Evolutionary conservation across 2,329 filamentous ascomycete species (phyloP), one percentile per base, ranked within the genome.

Genomic region (Diaporthe ilicicola): DNA sequence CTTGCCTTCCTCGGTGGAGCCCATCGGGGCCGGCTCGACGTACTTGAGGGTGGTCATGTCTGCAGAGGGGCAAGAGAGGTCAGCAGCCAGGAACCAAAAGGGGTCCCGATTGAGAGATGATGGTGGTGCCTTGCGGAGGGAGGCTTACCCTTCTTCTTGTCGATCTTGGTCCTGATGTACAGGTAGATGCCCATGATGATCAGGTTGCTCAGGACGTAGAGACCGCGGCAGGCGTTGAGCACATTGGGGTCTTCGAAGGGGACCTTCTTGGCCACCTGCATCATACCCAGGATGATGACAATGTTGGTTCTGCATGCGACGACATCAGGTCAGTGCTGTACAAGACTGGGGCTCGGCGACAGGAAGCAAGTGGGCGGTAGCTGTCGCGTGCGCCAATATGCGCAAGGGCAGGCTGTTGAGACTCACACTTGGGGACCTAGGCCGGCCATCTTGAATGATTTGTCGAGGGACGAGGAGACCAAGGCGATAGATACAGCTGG

Each of bases 31-130:
- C 54, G 95, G 95, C 86, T 99, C 96, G 81, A 99, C 95, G 85
- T 99, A 99, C 86, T 99, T 98, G 81, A 99, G 91, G 3, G 96
- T 97, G 29, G 95, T 97, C 85, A 98, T 89, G 81, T 99, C 96
- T 98, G 79, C 15, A 34, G 54, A 50, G 48, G 4, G 24, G 22
- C 2, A 27, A 48, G 5, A 2, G 34, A 67, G 22, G 53, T 67
- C 39, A 70, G 67, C 44, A 59, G 61, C 6, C 67, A 19, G 50
- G 24, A 54, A n/a, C 4, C 24, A 19, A 24, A 44, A 67, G 12
- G 56, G 39, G 7, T 4, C n/a, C n/a, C n/a, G n/a, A n/a, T 9
- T 1, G 24, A 27, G n/a, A 15, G 34, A 56, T n/a, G 42, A 13
- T 15, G 5, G 2, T n/a, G 9, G 39, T 10, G 51, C 17, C 3